Conservation (phyloP, 345 rosid genomes). For the Camelina laxa region DNA sequence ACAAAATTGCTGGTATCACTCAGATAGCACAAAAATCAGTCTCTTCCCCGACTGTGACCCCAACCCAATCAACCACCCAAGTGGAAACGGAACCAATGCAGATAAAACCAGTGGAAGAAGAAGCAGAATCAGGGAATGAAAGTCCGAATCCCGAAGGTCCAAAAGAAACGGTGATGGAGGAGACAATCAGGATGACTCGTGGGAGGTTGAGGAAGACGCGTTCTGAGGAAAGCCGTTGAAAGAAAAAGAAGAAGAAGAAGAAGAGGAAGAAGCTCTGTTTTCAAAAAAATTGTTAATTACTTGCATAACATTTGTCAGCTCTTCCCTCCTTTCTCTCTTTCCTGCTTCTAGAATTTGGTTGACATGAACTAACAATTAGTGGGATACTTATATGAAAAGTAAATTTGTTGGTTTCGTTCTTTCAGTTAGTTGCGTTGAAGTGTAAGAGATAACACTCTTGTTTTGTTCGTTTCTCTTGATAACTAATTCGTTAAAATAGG, state of each 20-base stretch:
- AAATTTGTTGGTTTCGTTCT: constrained; percentile 25
- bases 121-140: constrained; percentile 42
- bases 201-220: constrained; percentile 59
- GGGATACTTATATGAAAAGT: constrained; percentile 35
- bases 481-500: constrained; percentile 5
- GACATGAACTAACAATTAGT: constrained; percentile 32
- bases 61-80: constrained; percentile 43
- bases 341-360: constrained; percentile 24
- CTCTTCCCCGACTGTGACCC: constrained; percentile 47
- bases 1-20: constrained; percentile 27
- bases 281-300: constrained; percentile 12
- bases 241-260: background rate
- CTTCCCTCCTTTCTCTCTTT: background rate
- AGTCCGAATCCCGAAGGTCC: constrained; percentile 47
- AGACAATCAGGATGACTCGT: constrained; percentile 52
- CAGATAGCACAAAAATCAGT: constrained; percentile 53
- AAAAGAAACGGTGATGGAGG: constrained; percentile 64
- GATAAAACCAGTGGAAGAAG: constrained; percentile 45
- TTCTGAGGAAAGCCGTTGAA: constrained; percentile 48
- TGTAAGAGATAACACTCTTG: constrained; percentile 16
- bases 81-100: constrained; percentile 56
- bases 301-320: constrained; percentile 18
- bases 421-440: constrained; percentile 19
- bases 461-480: constrained; percentile 27
- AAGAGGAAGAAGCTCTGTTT: background rate